phyloP scores from a whole-genome alignment of 129 eudicot genomes.

The Lonicera japonica region DNA sequence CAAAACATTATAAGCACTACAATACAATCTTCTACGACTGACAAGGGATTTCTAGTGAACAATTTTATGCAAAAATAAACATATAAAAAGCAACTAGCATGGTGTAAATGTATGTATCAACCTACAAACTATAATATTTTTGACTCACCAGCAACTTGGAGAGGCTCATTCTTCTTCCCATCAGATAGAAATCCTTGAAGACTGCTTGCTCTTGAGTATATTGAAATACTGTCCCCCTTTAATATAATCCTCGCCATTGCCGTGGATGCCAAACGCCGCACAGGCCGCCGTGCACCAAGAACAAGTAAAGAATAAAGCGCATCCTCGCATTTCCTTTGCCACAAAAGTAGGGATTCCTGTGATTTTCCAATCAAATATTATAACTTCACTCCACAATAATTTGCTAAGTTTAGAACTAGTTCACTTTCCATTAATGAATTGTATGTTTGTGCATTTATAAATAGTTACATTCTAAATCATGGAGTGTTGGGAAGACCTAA shows the following conservation, averaged over 20 bases:
- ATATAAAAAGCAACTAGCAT: too few relatives aligned
- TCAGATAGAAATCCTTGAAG: slow-evolving; percentile 93
- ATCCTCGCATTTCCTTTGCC: slow-evolving; percentile 97
- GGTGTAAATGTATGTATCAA: too few relatives aligned
- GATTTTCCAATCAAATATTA: neutral
- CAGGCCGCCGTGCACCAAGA: slow-evolving; percentile 96
- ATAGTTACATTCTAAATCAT: too few relatives aligned
- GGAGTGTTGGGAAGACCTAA: too few relatives aligned
- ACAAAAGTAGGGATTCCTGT: slow-evolving; percentile 79
- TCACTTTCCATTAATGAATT: too few relatives aligned
- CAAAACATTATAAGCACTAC: too few relatives aligned
- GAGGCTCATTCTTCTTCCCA: slow-evolving; percentile 83
- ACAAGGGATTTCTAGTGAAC: neutral
- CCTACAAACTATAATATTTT: neutral
- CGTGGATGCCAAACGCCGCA: slow-evolving; percentile 90
- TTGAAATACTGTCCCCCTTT: slow-evolving; percentile 81
- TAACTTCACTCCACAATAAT: too few relatives aligned
- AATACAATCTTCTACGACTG: slow-evolving; percentile 7
- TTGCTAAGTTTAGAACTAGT: too few relatives aligned
- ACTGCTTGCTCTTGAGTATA: slow-evolving; percentile 93
- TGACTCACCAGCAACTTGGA: slow-evolving; percentile 84
- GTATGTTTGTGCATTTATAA: too few relatives aligned
- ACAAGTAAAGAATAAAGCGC: slow-evolving; percentile 79
- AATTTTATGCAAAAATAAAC: neutral
- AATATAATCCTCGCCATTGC: slow-evolving; percentile 82